Percentiles rank a stretch among this genome's conserved stretches.
These are phyloP conservation scores for Amaranthus cruentus DNA, from an alignment of 148 eudicot species.

Conservation along the genomic window DNA sequence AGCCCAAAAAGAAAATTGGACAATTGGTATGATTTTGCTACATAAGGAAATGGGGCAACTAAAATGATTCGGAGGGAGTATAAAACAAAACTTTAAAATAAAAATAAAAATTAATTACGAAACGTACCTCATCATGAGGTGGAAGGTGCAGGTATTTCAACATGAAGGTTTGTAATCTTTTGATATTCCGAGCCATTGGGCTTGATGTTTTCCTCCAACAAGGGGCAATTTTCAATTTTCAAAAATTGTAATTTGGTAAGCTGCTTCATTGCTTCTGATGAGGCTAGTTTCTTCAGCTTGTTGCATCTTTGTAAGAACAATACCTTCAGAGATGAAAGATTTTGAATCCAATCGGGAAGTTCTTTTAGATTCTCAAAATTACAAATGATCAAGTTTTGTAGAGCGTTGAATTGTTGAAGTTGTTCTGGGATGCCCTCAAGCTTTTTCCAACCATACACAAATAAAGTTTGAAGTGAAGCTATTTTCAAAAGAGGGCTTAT, in stretches of 20 bases:
- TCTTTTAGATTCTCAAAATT: background rate
- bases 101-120: too few species aligned
- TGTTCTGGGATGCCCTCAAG: background rate
- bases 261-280: background rate
- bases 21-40: too few species aligned
- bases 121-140: too few species aligned
- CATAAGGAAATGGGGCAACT: too few species aligned
- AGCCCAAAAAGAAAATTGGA: too few species aligned
- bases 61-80: too few species aligned
- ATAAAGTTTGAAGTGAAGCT: background rate
- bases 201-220: background rate
- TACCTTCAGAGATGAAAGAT: background rate
- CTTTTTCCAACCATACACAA: background rate
- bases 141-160: too few species aligned
- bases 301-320: background rate
- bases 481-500: background rate
- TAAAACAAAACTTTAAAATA: too few species aligned
- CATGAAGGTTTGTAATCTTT: too few species aligned
- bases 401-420: background rate
- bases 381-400: accelerated
- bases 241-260: background rate
- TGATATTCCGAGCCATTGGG: too few species aligned
- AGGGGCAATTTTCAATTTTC: accelerated
- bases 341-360: slow-evolving; percentile 5
- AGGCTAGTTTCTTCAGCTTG: background rate